Evolutionary conservation across 83 land plant species (phyloP).

Genomic region (Thuja plicata): DNA sequence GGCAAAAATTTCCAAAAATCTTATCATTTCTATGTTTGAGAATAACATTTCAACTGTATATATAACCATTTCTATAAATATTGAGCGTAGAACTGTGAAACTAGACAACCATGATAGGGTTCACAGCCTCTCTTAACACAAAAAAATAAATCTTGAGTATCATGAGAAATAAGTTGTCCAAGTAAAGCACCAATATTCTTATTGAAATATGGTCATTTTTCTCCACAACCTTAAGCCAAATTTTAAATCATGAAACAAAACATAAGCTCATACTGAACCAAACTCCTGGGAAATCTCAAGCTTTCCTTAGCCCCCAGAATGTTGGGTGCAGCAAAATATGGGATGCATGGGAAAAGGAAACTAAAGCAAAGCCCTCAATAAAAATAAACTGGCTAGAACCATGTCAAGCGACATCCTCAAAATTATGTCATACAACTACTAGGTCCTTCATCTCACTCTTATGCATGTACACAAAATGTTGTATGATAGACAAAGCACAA

Average conservation of each 20-base stretch:
- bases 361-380: no score
- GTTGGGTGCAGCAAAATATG: not conserved
- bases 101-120: not conserved
- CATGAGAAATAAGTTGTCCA: not conserved
- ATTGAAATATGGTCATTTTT: not conserved
- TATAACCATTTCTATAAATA: not conserved
- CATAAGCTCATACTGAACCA: conserved; percentile 13
- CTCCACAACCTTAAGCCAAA: not conserved
- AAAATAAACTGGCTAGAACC: no score
- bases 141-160: not conserved
- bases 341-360: no score
- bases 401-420: no score
- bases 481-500: no score
- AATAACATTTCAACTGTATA: not conserved
- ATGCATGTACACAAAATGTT: no score
- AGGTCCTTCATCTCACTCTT: not conserved
- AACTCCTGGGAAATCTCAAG: not conserved
- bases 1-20: not conserved
- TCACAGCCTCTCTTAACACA: not conserved
- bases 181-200: not conserved
- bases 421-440: no score
- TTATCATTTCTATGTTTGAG: not conserved
- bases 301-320: conserved; percentile 4
- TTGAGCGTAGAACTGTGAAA: not conserved
- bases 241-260: not conserved